Base-by-base conservation (phyloP, 177 flowering plant genomes). In the Tripterygium wilfordii region DNA sequence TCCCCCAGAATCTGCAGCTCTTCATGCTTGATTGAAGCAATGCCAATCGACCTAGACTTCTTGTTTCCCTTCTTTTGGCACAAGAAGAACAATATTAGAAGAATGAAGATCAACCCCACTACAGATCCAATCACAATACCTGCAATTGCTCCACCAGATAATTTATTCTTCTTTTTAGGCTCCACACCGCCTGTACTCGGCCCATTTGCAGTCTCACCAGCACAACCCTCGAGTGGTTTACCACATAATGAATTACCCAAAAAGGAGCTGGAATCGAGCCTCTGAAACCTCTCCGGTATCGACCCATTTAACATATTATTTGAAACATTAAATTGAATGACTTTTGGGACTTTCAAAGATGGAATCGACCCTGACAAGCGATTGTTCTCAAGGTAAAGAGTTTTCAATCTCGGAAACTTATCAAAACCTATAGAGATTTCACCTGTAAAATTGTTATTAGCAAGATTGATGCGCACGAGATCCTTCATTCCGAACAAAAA, bases 321-420 rank as follows among this genome's bases (percentile, higher is more conserved):
- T 1, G 83, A 77, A 0, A 83, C 83, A 56, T 83, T 80, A 36
- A 83, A 73, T 67, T 73, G 83, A 3, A 58, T 62, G 2, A 79
- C 57, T 0, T 43, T 48, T 0, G 54, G 42, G 12, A 66, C 21
- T 4, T 61, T 43, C 53, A 83, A 19, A 35, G 64, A 76, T 1
- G 83, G 86, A 0, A 83, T 24, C 2, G 64, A 24, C 48, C 86
- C 90, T 35, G 51, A 50, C 5, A 82, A 46, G 5, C 26, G 41
- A 42, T 82, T 82, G 33, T 63, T 52, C 42, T 79, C 63, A 25
- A 82, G 59, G 27, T 42, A 66, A 47, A 82, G 45, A 35, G 74
- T 67, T 45, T 49, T 74, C 42, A 82, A 24, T 59, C 72, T 38
- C 10, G 49, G 62, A 6, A 82, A 31, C 14, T 72, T 54, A 58